Evolutionary conservation across 2,329 filamentous ascomycete genomes (phyloP), one percentile per base, ranked within the genome.

Genomic region (Pseudogymnoascus sp.): DNA sequence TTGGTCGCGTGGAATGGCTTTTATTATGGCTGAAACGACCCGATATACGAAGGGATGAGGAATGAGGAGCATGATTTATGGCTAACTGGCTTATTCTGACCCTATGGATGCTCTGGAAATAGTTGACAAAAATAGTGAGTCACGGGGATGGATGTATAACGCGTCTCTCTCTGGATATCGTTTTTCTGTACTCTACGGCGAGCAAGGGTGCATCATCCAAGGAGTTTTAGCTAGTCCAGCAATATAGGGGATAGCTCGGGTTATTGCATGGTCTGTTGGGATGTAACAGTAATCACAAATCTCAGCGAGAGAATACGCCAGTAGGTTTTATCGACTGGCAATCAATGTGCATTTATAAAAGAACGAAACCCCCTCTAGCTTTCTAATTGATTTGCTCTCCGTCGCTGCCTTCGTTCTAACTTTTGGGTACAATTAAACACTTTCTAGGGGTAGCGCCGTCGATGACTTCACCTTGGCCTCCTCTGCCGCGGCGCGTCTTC

Each of bases 241-340:
- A 55, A 55, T 55, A 33, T 55, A 55, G 48, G 48, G 48, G 48
- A 35, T 55, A 55, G 48, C 48, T 35, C 15, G 18, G 45, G 45
- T 55, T 55, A 55, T 55, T 55, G 45, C 45, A 13, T 55, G 45
- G 29, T 21, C 48, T 29, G 5, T 55, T 55, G 29, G 48, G 48
- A 55, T 55, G 48, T 55, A 55, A 33, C 29, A 55, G 29, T 55
- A 55, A 55, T 55, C 48, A 55, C 48, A 55, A 55, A 55, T 55
- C 29, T 35, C 48, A 21, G n/a, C 29, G 48, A 55, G 45, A 55
- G 27, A 55, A 55, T 55, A 55, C 48, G 35, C 21, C 15, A 55
- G 48, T 55, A 55, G 10, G 48, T 55, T 55, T 10, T 29, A 18
- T 55, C 21, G 48, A 33, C 48, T 55, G 10, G 29, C 48, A 33